Evolutionary conservation across 2,329 filamentous ascomycete species (phyloP), one percentile per base, ranked within the genome.

Genomic region (Claviceps sorghi): DNA sequence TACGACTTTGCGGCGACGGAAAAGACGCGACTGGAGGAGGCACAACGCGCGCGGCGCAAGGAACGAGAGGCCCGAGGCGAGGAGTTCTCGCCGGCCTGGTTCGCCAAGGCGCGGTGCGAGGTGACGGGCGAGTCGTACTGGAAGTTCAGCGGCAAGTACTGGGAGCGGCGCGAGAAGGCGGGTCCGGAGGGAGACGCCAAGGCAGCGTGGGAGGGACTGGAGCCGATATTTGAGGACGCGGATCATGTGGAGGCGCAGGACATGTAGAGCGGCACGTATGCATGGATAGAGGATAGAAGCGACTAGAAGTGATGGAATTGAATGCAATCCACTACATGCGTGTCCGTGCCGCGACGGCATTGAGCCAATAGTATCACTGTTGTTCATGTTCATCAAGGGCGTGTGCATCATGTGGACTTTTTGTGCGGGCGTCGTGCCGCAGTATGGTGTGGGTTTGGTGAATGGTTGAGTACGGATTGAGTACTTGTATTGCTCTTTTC

Each of bases 1-100:
- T 98, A 98, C 64, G 91, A 97, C 62, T 76, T 93, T 54, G 93
- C 93, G 1, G 93, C 91, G 0, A 80, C 79, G 5, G 93, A 98
- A 73, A 98, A 98, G 79, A 93, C 91, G 62, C 78, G 93, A 1
- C 79, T 98, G 0, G 93, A 98, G 68, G 86, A 96, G 71, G 89
- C 83, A 57, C 93, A 98, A 73, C 77, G 93, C 54, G 82, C 83
- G 10, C 83, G 84, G 54, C 73, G 93, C 55, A 72, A 86, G 52
- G 71, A 76, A 54, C 76, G 90, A 26, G 91, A 98, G 68, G 76
- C 77, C 32, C 77, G 70, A 2, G 93, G 93, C 4, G 85, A 94
- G 56, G 83, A 91, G 55, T 97, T 93, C 63, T 68, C 70, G 42
- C 88, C 93, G 0, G 81, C 84, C 47, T 98, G 91, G 90, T 98